Percentiles rank a stretch among this genome's conserved stretches.
Conservation (phyloP, 2,329 filamentous ascomycete genomes). For the Coniochaeta sp. region DNA sequence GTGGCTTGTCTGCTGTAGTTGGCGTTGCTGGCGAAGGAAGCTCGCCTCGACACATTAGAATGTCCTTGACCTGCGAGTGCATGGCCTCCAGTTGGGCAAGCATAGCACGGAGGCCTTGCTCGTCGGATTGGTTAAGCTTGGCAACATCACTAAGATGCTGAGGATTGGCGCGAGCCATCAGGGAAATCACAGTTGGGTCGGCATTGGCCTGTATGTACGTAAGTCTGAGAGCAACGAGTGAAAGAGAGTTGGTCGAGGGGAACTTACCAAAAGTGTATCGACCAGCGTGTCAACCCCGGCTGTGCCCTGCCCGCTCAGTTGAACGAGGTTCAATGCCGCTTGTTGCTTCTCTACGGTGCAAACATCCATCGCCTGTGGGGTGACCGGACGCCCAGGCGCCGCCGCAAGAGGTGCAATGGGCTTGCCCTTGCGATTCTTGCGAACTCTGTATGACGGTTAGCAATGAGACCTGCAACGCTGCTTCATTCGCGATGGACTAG, state of each 20-base stretch:
- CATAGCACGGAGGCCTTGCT: constrained; percentile 37
- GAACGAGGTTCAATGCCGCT: constrained; percentile 55
- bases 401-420: constrained; percentile 22
- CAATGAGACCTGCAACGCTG: neutral
- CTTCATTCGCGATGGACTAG: no score
- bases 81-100: constrained; percentile 38
- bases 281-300: constrained; percentile 47
- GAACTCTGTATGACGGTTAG: constrained; percentile 16
- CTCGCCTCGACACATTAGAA: constrained; percentile 4
- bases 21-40: neutral
- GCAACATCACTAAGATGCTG: constrained; percentile 29
- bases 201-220: constrained; percentile 31
- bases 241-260: neutral
- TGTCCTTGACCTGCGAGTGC: constrained; percentile 25
- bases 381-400: neutral
- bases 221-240: neutral
- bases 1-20: neutral
- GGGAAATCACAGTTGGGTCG: constrained; percentile 32
- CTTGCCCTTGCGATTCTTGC: constrained; percentile 17
- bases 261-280: constrained; percentile 55
- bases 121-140: constrained; percentile 33
- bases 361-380: constrained; percentile 16
- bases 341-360: constrained; percentile 55
- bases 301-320: constrained; percentile 42
- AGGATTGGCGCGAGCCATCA: constrained; percentile 41